These are phyloP conservation scores for Phytophthora sp. DNA, from an alignment of 352 stramenopile genomes.

Conservation along the genomic window DNA sequence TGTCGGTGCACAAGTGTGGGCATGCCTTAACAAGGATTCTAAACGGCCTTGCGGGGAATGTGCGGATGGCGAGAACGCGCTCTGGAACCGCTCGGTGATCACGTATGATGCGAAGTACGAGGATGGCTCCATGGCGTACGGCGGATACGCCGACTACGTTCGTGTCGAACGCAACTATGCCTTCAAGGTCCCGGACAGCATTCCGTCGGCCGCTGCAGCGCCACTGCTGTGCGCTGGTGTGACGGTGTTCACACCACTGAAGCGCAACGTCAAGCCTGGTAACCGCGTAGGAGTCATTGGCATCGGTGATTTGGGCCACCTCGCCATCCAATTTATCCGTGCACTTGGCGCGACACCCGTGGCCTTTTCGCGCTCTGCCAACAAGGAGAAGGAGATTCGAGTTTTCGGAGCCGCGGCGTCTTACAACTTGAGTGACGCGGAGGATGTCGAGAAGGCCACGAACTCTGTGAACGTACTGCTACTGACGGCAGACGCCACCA, in stretches of 20 bases:
- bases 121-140: conserved; percentile 34
- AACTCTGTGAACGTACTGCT: conserved; percentile 31
- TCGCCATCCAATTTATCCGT: conserved; percentile 63
- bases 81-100: conserved; percentile 48
- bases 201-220: conserved; percentile 10
- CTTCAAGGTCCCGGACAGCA: conserved; percentile 16
- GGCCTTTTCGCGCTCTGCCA: conserved; percentile 15
- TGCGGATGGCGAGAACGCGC: conserved; percentile 50
- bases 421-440: conserved; percentile 15
- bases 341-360: conserved; percentile 71
- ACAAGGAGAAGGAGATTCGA: conserved; percentile 16
- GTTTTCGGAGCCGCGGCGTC: conserved; percentile 10
- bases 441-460: conserved; percentile 29
- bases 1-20: conserved; percentile 29
- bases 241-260: conserved; percentile 21
- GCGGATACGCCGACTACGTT: conserved; percentile 31
- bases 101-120: conserved; percentile 46
- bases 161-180: conserved; percentile 35
- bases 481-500: conserved; percentile 38
- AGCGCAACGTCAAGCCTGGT: conserved; percentile 19
- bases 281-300: conserved; percentile 41
- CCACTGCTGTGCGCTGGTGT: conserved; percentile 9
- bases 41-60: conserved; percentile 67
- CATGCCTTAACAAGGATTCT: conserved; percentile 58
- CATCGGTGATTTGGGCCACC: conserved; percentile 35